These are phyloP conservation scores for Erigeron philadelphicus DNA, from an alignment of 140 eudicot genomes.

Conservation along the genomic window DNA sequence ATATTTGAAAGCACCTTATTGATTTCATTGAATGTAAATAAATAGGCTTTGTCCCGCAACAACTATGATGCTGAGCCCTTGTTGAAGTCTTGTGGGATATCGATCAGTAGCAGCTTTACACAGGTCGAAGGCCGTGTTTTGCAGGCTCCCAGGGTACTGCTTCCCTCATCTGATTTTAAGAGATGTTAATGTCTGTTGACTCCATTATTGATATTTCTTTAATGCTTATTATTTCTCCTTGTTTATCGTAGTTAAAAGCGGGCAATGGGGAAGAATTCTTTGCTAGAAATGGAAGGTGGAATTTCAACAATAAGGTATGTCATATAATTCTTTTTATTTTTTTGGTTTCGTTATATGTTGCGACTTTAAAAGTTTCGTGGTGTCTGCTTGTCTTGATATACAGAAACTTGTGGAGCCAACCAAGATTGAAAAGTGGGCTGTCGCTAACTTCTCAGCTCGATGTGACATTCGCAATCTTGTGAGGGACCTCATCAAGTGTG, in stretches of 20 bases:
- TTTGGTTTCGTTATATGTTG: not conserved
- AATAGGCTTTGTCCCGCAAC: slow-evolving; percentile 40
- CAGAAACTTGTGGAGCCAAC: slow-evolving; percentile 62
- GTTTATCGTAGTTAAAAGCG: slow-evolving; percentile 43
- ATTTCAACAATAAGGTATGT: slow-evolving; percentile 68
- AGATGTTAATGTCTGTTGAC: not conserved
- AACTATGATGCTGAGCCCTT: slow-evolving; percentile 67
- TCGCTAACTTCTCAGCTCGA: slow-evolving; percentile 80
- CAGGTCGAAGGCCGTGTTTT: slow-evolving; percentile 79
- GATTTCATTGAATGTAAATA: not conserved
- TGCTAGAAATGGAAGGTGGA: slow-evolving; percentile 74
- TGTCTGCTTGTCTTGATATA: not conserved
- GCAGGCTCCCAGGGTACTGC: slow-evolving; percentile 61
- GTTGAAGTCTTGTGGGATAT: slow-evolving; percentile 70
- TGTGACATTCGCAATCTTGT: slow-evolving; percentile 47
- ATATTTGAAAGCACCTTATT: not conserved
- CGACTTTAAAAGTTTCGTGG: slow-evolving; percentile 1
- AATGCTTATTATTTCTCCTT: not conserved
- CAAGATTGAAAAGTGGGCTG: slow-evolving; percentile 59
- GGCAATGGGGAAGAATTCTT: slow-evolving; percentile 63
- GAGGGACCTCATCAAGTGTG: slow-evolving; percentile 47
- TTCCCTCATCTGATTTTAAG: not conserved
- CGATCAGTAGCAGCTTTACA: slow-evolving; percentile 53
- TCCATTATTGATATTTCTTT: not conserved
- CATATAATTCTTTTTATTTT: not conserved